Conservation (phyloP, 257 asterid species). For the Thymus quinquecostatus region DNA sequence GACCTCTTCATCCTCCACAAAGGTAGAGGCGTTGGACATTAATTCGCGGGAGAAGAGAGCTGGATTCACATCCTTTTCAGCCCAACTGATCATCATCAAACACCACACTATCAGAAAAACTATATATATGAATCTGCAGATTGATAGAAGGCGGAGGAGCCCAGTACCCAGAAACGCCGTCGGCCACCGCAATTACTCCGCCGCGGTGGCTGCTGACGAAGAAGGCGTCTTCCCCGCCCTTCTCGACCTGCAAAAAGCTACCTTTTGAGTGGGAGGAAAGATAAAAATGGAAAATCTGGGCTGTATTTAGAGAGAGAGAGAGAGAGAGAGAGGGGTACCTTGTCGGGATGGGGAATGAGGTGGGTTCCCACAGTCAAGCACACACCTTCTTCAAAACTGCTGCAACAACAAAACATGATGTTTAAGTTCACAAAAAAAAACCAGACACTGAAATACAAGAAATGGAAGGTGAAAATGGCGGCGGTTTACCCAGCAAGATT, state of each 20-base stretch:
- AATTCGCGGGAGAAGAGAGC: conserved; percentile 81
- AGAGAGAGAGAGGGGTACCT: conserved; percentile 44
- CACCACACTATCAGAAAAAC: not conserved
- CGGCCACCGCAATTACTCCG: conserved; percentile 88
- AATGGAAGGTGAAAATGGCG: not conserved
- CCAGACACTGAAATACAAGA: not conserved
- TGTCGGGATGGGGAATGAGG: conserved; percentile 85
- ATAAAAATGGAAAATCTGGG: not conserved
- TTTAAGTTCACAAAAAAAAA: not conserved
- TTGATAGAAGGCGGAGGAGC: not conserved
- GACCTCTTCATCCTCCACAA: conserved; percentile 79
- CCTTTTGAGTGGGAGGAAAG: not conserved
- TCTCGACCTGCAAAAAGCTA: conserved; percentile 58
- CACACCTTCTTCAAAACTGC: conserved; percentile 52
- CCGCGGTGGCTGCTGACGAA: conserved; percentile 66
- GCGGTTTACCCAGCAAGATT: conserved; percentile 39
- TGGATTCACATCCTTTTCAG: conserved; percentile 78
- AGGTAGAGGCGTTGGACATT: conserved; percentile 52
- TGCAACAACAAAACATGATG: conserved; percentile 11
- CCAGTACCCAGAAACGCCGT: conserved; percentile 90
- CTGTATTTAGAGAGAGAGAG: not conserved
- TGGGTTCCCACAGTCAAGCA: conserved; percentile 68
- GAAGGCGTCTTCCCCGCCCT: conserved; percentile 95
- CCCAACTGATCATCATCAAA: conserved; percentile 63
- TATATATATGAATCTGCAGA: not conserved